Conservation (phyloP, 805 yeast species). For the Yarrowia porcina region DNA sequence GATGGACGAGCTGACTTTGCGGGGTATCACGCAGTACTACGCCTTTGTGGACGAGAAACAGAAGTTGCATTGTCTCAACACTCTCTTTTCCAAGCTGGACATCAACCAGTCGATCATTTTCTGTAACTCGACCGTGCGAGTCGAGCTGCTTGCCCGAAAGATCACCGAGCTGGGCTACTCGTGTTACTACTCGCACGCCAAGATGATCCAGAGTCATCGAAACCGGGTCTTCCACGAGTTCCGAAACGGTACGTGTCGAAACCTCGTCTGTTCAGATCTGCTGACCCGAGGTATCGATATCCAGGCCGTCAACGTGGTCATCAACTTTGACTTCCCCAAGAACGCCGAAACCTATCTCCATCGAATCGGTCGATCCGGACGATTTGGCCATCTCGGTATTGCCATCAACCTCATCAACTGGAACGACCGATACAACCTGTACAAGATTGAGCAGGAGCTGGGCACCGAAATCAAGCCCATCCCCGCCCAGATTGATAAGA, state of each 20-base stretch:
- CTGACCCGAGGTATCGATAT: slow-evolving; percentile 98
- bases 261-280: slow-evolving; percentile 92
- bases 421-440: slow-evolving; percentile 91
- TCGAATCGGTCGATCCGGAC: slow-evolving; percentile 98
- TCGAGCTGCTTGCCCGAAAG: slow-evolving; percentile 90
- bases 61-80: slow-evolving; percentile 92
- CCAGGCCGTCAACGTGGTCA: slow-evolving; percentile 97
- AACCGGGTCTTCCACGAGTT: slow-evolving; percentile 98
- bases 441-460: slow-evolving; percentile 93
- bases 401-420: slow-evolving; percentile 96
- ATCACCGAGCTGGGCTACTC: slow-evolving; percentile 96
- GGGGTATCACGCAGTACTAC: slow-evolving; percentile 95
- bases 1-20: slow-evolving; percentile 94
- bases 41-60: slow-evolving; percentile 98
- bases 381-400: slow-evolving; percentile 97
- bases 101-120: slow-evolving; percentile 96
- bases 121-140: slow-evolving; percentile 95
- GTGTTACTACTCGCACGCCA: slow-evolving; percentile 94
- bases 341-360: slow-evolving; percentile 96
- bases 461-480: slow-evolving; percentile 97
- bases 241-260: slow-evolving; percentile 96
- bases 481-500: slow-evolving; percentile 87
- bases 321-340: slow-evolving; percentile 97
- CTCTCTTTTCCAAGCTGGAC: slow-evolving; percentile 87
- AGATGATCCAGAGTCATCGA: slow-evolving; percentile 96